Evolutionary conservation across 805 yeast genomes (phyloP), one percentile per base, ranked within the genome.

Genomic region (Phaffomyces thermotolerans): DNA sequence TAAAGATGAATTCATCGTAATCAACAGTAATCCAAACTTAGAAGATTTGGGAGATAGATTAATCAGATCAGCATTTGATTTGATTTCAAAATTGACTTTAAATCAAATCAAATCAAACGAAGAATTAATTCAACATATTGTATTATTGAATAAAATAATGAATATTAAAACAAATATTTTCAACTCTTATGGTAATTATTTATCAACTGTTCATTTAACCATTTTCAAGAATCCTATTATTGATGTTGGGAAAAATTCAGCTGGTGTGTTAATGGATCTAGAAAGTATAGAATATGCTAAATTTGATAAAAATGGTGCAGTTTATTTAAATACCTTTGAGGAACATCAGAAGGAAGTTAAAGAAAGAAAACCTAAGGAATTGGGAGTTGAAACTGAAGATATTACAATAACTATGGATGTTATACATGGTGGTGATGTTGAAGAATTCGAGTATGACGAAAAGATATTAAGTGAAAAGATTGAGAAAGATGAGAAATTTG

Each of bases 131-230:
- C 29, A 27, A 27, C 15, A 37, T 1, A 25, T 38, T 7, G 18
- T 39, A 4, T 22, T 43, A 13, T 23, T 9, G 20, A 38, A 35
- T 29, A 36, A 43, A 15, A 15, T 27, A 8, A 37, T 48, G 14
- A 40, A 29, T 27, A 22, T 41, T 13, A 23, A 35, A 27, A 18
- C 25, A 12, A 42, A 44, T 23, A 42, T 45, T 1, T 48, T 20
- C 30, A 39, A 45, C 25, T 29, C 40, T 12, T 10, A 7, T 27
- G 52, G 50, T 4, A 23, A 36, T 2, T 46, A 43, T 30, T 17
- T 34, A 10, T 35, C 9, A 23, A 41, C 45, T 1, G 20, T 46
- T n/a, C 39, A 35, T 23, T 29, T 39, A 29, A 31, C 37, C 6
- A 24, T 43, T 17, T 14, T 8, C 6, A 38, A 42, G 29, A 35